phyloP scores from a whole-genome alignment of 2,329 filamentous ascomycete genomes.

The Claviceps sp. region DNA sequence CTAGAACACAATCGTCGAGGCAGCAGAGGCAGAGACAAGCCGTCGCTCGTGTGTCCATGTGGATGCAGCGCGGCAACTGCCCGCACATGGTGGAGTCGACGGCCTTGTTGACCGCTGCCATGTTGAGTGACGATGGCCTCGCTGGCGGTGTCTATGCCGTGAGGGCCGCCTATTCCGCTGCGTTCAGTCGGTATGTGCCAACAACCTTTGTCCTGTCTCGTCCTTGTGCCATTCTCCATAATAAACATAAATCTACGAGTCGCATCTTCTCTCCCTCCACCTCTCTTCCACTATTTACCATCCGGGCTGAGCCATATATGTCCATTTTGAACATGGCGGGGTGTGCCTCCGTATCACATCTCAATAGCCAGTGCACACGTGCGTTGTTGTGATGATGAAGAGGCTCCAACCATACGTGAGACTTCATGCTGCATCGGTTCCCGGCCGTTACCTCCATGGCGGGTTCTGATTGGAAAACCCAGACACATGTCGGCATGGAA shows the following conservation, averaged over 20 bases:
- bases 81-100: conserved; percentile 73
- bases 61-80: conserved; percentile 61
- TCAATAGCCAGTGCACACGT: too few relatives aligned
- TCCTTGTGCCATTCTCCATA: background rate
- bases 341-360: too few relatives aligned
- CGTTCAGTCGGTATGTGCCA: conserved; percentile 53
- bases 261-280: background rate
- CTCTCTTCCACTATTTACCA: too few relatives aligned
- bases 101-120: conserved; percentile 55
- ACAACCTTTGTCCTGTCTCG: background rate
- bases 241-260: too few relatives aligned
- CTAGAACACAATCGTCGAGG: conserved; percentile 16
- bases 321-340: too few relatives aligned
- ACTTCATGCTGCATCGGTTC: background rate
- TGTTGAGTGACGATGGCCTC: conserved; percentile 48
- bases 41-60: conserved; percentile 48
- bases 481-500: background rate
- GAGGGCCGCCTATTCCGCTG: conserved; percentile 57
- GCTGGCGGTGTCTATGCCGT: conserved; percentile 40
- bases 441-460: background rate
- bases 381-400: too few relatives aligned
- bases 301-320: too few relatives aligned
- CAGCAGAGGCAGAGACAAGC: conserved; percentile 25
- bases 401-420: too few relatives aligned
- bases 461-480: background rate